These are phyloP conservation scores for Diaporthe sp. DNA, from an alignment of 2,329 filamentous ascomycete genomes.

Conservation along the genomic window DNA sequence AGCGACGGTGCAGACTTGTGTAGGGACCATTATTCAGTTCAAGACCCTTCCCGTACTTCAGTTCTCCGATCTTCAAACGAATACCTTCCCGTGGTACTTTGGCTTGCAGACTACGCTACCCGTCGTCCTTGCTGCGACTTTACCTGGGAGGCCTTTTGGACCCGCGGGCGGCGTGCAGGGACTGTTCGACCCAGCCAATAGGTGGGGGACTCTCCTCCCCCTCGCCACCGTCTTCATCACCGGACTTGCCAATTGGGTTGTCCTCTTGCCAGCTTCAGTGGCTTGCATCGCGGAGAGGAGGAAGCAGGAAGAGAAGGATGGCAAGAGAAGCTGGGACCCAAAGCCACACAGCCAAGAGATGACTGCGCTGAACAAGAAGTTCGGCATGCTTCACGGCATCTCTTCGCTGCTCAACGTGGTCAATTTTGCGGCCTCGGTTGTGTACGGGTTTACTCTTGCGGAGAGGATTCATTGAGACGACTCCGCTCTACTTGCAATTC, in stretches of 20 bases:
- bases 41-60: constrained; percentile 81
- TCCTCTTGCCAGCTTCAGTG: constrained; percentile 82
- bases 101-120: constrained; percentile 84
- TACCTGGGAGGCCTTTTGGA: constrained; percentile 72
- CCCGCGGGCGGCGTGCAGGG: constrained; percentile 65
- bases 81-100: constrained; percentile 92
- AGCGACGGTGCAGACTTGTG: constrained; percentile 72
- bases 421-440: constrained; percentile 77
- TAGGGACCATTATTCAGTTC: constrained; percentile 82
- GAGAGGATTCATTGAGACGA: constrained; percentile 66
- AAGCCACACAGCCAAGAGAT: constrained; percentile 89
- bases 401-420: constrained; percentile 85
- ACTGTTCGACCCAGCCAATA: constrained; percentile 72
- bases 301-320: constrained; percentile 88
- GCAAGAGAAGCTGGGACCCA: constrained; percentile 86
- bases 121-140: constrained; percentile 81
- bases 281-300: constrained; percentile 82
- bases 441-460: constrained; percentile 84
- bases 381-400: constrained; percentile 83
- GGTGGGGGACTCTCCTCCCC: constrained; percentile 76
- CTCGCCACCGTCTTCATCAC: constrained; percentile 79
- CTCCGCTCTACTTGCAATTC: not conserved
- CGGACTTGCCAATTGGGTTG: constrained; percentile 77
- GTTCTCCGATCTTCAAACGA: constrained; percentile 85
- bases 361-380: constrained; percentile 82